These are phyloP conservation scores for Phytopythium kandeliae DNA, from an alignment of 352 stramenopile species.

Conservation along the genomic window DNA sequence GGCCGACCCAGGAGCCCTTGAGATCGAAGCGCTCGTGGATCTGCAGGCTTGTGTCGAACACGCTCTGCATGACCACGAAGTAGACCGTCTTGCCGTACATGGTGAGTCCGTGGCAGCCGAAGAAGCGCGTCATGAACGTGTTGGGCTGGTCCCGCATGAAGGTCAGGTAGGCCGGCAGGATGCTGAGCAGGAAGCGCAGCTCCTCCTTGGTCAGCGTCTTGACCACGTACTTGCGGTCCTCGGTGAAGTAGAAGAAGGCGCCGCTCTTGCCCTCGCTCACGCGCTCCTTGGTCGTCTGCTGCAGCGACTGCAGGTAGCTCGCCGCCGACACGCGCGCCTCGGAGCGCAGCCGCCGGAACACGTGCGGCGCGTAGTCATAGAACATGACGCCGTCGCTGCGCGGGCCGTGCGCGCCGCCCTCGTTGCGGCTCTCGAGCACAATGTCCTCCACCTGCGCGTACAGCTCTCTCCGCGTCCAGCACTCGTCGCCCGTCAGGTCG, in stretches of 20 bases:
- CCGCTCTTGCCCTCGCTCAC: conserved; percentile 75
- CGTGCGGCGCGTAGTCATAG: conserved; percentile 43
- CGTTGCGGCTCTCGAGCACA: conserved; percentile 61
- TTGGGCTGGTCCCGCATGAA: conserved; percentile 49
- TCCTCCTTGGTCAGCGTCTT: conserved; percentile 69
- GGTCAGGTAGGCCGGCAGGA: conserved; percentile 56
- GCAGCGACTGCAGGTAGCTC: conserved; percentile 46
- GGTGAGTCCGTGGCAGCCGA: conserved; percentile 76
- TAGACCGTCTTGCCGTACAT: conserved; percentile 66
- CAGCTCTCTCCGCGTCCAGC: conserved; percentile 58
- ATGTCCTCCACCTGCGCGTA: conserved; percentile 77
- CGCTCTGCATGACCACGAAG: conserved; percentile 89
- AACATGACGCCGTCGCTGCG: conserved; percentile 53
- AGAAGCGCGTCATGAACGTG: conserved; percentile 77
- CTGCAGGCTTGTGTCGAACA: conserved; percentile 72
- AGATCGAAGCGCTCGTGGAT: conserved; percentile 87
- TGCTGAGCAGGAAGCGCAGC: conserved; percentile 51
- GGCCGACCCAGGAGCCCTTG: conserved; percentile 83
- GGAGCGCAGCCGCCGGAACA: conserved; percentile 45
- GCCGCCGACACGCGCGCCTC: conserved; percentile 55
- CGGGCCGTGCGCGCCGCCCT: conserved; percentile 25
- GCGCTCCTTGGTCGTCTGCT: conserved; percentile 64
- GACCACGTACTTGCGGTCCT: conserved; percentile 70
- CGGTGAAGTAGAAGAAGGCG: conserved; percentile 83
- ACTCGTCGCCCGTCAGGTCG: conserved; percentile 19